Base-by-base conservation (phyloP, 2,329 filamentous ascomycete species). In the Aspergillus sp. region DNA sequence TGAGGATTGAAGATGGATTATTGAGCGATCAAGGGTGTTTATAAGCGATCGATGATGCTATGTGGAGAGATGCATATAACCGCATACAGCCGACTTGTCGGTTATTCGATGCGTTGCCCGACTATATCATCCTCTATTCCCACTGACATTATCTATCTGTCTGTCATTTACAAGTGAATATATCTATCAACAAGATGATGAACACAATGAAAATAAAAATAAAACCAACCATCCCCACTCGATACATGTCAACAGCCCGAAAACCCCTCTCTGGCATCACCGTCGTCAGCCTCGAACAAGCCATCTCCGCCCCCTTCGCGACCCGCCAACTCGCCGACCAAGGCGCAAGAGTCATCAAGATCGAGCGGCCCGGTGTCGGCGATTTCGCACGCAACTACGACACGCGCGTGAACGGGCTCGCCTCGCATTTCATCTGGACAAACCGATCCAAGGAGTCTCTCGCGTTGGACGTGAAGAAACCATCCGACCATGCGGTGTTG, bases 391-490 rank as follows among this genome's bases (percentile, higher is more conserved):
- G 75, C 1, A 58, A 68, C 9, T 77, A 78, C 48, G 76, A 79
- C 52, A 68, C 59, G 0, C 68, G 75, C 7, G 74, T 77, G 2
- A 65, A 69, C 6, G 75, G 75, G 0, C 59, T 76, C 10, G 63
- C 73, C 0, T 78, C 76, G 0, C 75, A 79, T 51, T 79, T 79
- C 44, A 67, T 78, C n/a, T 78, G 76, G 75, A 65, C 71, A 0
- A 79, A 78, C 47, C 68, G 76, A 19, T 75, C 74, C 6, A 79
- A 78, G 42, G 74, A 79, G 53, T 76, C 72, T 38, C 57, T 78
- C 7, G 73, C 73, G 0, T 63, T 78, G 0, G 70, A 78, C 34
- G 50, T 78, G 11, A 78, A 79, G 47, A 52, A 67, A 8, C 48
- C 65, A 0, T 54, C 60, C 5, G 70, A 78, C 36, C 65, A 76